phyloP scores from a whole-genome alignment of 1,284 basidiomycete genomes.

The Gastroboletus turbinatus region DNA sequence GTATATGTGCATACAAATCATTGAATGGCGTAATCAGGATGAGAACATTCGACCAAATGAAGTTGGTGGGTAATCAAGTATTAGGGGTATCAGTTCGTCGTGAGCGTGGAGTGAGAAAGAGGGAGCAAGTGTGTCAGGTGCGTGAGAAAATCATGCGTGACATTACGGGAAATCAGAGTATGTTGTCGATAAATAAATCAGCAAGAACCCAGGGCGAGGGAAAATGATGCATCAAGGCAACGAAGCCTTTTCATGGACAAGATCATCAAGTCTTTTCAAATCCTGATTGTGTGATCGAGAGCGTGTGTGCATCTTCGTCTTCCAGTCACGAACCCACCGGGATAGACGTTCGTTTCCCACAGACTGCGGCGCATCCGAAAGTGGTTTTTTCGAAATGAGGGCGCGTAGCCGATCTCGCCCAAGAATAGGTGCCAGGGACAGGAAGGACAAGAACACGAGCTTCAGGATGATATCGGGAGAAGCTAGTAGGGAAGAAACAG shows the following conservation, averaged over 20 bases:
- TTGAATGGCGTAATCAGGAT: constrained; percentile 27
- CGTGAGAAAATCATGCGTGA: constrained; percentile 25
- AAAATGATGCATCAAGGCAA: constrained; percentile 30
- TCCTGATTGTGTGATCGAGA: constrained; percentile 46
- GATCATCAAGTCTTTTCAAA: constrained; percentile 41
- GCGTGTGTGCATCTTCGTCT: constrained; percentile 45
- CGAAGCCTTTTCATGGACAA: constrained; percentile 47
- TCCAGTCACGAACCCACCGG: constrained; percentile 61
- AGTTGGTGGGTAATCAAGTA: constrained; percentile 33
- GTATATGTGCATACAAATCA: constrained; percentile 32
- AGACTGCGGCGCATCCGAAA: constrained; percentile 22
- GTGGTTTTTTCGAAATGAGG: constrained; percentile 47
- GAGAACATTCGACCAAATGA: constrained; percentile 6
- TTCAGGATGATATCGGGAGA: constrained; percentile 74
- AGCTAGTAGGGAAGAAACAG: constrained; percentile 67
- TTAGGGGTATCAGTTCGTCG: constrained; percentile 33
- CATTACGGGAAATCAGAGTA: constrained; percentile 27
- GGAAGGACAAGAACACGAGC: constrained; percentile 67
- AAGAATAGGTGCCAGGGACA: constrained; percentile 78
- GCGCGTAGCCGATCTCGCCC: constrained; percentile 60
- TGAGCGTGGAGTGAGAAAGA: constrained; percentile 14
- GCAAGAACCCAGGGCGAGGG: constrained; percentile 12
- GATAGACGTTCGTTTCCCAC: constrained; percentile 41
- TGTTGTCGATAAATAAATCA: constrained; percentile 25
- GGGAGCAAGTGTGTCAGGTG: constrained; percentile 10